Base-by-base conservation (phyloP, 2,329 filamentous ascomycete species). In the Coniochaeta ligniaria region DNA sequence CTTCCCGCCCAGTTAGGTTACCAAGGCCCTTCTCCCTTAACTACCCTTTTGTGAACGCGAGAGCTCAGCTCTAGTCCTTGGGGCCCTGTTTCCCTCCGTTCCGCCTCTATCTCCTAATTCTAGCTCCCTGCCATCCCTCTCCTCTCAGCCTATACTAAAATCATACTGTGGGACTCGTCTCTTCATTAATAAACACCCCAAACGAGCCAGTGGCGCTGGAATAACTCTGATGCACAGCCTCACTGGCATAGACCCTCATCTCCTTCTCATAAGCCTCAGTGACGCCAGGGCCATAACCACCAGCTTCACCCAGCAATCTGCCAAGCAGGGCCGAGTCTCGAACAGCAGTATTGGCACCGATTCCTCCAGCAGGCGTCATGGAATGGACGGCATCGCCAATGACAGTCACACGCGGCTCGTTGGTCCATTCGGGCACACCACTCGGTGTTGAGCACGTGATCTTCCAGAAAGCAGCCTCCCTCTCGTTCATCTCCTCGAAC, bases 391-490 rank as follows among this genome's bases (percentile, higher is more conserved):
- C 82, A 65, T 86, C 83, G 1, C 83, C 83, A 59, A 86, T 81
- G 0, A 85, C 74, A 0, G 83, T 85, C 11, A 85, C 82, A 0
- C 84, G 76, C 0, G 80, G 77, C 59, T 85, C 78, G 52, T 84
- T 87, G 9, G 72, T 65, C 85, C 85, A 88, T 52, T 81, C 75
- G 0, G 85, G 85, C 0, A 88, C 82, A 1, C 84, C 84, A 0
- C 75, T 75, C 0, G 84, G 85, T 0, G 77, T 80, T 0, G 83
- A 86, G 64, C 83, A 87, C 1, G 84, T 87, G 56, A 88, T 87
- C 66, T 86, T 88, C 83, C 84, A 87, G 64, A 88, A 88, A 0
- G 85, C 84, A 0, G 85, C 81, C 63, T 88, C 82, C 0, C 70
- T 63, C 60, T 79, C 80, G 6, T 74, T 68, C 81, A 87, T 86